Conservation (phyloP, 1,284 basidiomycete genomes). For the Anthracocystis setariae region DNA sequence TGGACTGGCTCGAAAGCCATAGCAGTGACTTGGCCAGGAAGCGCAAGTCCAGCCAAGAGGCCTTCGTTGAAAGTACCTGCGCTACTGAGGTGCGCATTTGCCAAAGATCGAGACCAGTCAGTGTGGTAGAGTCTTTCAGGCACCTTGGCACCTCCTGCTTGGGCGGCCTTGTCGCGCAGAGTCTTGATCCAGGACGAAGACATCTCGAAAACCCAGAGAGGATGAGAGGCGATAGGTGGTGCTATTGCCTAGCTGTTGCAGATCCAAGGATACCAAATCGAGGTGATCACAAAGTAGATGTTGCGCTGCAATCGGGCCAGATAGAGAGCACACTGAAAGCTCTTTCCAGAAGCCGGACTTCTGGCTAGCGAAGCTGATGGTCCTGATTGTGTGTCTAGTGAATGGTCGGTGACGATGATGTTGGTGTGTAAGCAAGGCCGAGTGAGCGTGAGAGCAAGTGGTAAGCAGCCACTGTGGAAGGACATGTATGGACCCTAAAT, state of each 20-base stretch:
- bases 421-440: background rate
- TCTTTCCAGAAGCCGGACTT: no score
- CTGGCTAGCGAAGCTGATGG: background rate
- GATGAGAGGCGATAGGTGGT: no score
- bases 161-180: conserved; percentile 33
- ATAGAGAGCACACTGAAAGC: no score
- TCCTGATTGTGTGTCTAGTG: no score
- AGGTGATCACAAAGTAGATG: no score
- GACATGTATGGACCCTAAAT: no score
- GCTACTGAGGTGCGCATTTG: conserved; percentile 45
- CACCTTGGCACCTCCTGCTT: conserved; percentile 24
- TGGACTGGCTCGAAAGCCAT: conserved; percentile 63
- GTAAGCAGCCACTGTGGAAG: no score
- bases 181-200: conserved; percentile 45
- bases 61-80: conserved; percentile 59
- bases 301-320: no score
- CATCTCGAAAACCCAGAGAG: conserved; percentile 8
- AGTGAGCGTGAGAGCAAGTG: background rate
- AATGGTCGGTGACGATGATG: conserved; percentile 1
- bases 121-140: conserved; percentile 34
- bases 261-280: no score
- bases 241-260: no score
- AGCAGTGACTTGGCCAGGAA: conserved; percentile 65
- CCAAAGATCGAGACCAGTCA: conserved; percentile 44
- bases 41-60: conserved; percentile 58